phyloP scores from a whole-genome alignment of 768 basidiomycete species.

The Paxillus ammoniavirescens region DNA sequence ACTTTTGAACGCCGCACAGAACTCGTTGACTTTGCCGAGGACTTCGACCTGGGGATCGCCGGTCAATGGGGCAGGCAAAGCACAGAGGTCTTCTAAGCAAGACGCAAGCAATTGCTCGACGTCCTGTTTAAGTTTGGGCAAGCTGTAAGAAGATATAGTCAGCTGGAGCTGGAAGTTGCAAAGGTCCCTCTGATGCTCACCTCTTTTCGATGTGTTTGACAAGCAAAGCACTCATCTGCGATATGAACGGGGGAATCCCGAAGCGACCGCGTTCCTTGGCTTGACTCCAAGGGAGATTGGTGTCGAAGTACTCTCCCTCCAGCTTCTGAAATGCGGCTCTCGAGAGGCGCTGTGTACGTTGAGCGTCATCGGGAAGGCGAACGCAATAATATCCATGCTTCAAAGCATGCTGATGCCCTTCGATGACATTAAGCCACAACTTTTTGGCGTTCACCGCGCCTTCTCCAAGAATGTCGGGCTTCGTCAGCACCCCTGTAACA shows the following conservation, averaged over 20 bases:
- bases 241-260: conserved; percentile 53
- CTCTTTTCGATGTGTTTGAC: conserved; percentile 46
- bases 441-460: conserved; percentile 42
- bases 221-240: conserved; percentile 54
- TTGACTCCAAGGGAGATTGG: conserved; percentile 50
- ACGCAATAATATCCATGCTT: conserved; percentile 65
- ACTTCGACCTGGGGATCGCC: conserved; percentile 47
- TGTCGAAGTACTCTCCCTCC: conserved; percentile 46
- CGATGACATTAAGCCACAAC: conserved; percentile 51
- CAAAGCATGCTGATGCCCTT: conserved; percentile 46
- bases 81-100: conserved; percentile 32
- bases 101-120: conserved; percentile 39
- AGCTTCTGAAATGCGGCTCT: conserved; percentile 35
- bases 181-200: too few species aligned
- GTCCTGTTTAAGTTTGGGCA: conserved; percentile 42
- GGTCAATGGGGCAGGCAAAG: conserved; percentile 40
- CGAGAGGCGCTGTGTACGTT: conserved; percentile 40
- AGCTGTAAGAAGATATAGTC: too few species aligned
- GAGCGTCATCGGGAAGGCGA: conserved; percentile 58
- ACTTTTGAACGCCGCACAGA: conserved; percentile 40
- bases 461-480: conserved; percentile 53
- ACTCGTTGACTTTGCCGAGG: conserved; percentile 40
- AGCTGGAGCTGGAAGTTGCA: too few species aligned
- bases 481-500: conserved; percentile 61
- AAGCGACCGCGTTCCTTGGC: conserved; percentile 47